Evolutionary conservation across 768 basidiomycete genomes (phyloP), one percentile per base, ranked within the genome.

Genomic region (Pisolithus orientalis): DNA sequence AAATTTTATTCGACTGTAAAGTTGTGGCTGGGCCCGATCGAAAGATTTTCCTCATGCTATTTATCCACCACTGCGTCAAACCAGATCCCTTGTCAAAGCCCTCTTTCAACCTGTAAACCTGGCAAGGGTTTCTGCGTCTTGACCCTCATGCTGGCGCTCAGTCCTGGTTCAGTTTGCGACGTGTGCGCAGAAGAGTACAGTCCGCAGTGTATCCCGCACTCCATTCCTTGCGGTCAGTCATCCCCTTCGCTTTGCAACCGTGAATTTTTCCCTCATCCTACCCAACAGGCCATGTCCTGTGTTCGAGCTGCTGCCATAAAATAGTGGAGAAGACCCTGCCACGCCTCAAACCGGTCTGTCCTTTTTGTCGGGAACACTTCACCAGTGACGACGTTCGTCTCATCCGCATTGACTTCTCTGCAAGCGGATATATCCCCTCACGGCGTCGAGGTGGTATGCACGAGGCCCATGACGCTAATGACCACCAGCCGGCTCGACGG

Each of bases 131-230:
- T 67, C 57, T 63, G 63, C 64, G 70, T 64, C 67, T 70, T 68
- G 67, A 66, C 65, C 64, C 62, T 65, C 66, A 90, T 90, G 88
- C 81, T 90, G 74, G 85, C 87, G 68, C 85, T 90, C 65, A 78
- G 74, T 74, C 80, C 85, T 70, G 85, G 85, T 71, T 89, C 85
- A 68, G 77, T 83, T 69, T 90, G 88, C 83, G 88, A 90, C 78
- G 88, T 90, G 65, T 90, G 88, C 76, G 87, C 87, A 64, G 87
- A 90, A 72, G 87, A 90, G 75, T 90, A 80, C 71, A 84, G 84
- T 65, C 74, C 80, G 53, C 83, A 83, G 61, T 82, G 81, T 67
- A 72, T 80, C 56, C 88, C 88, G 55, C 84, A 90, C 67, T 87
- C 81, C 49, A 89, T 90, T 65, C 84, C 88, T 54, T 90, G 88